These are phyloP conservation scores for Phytophthora citrophthora DNA, from an alignment of 352 stramenopile genomes.

Conservation along the genomic window DNA sequence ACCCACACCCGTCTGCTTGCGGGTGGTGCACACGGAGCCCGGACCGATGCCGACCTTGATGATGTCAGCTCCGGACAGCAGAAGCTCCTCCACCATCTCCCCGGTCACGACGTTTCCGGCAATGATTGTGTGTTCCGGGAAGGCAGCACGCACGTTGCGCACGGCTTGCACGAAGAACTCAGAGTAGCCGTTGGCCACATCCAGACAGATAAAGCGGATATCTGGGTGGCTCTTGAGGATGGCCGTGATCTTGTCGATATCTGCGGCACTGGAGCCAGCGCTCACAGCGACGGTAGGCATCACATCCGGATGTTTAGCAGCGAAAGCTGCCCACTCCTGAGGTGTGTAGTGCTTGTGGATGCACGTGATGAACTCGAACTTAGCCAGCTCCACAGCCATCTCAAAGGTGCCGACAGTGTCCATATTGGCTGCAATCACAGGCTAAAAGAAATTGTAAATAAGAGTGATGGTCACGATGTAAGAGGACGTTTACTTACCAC, in stretches of 20 bases:
- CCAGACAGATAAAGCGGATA: slow-evolving; percentile 89
- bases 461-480: slow-evolving; percentile 8
- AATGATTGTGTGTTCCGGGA: slow-evolving; percentile 89
- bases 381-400: slow-evolving; percentile 79
- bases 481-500: slow-evolving; percentile 42
- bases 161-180: slow-evolving; percentile 89
- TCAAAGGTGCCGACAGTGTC: slow-evolving; percentile 93
- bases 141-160: slow-evolving; percentile 53
- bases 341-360: slow-evolving; percentile 92
- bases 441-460: slow-evolving; percentile 32
- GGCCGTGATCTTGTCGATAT: slow-evolving; percentile 73
- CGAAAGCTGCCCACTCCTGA: slow-evolving; percentile 73
- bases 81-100: slow-evolving; percentile 93
- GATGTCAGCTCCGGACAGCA: slow-evolving; percentile 92
- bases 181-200: slow-evolving; percentile 91
- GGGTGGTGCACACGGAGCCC: slow-evolving; percentile 92
- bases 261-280: slow-evolving; percentile 69
- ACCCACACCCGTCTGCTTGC: slow-evolving; percentile 93
- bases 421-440: slow-evolving; percentile 93
- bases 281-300: slow-evolving; percentile 82
- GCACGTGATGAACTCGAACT: slow-evolving; percentile 89
- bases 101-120: slow-evolving; percentile 93
- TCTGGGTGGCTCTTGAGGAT: slow-evolving; percentile 66
- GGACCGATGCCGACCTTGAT: slow-evolving; percentile 95
- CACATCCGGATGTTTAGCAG: slow-evolving; percentile 50